phyloP scores from a whole-genome alignment of 2,329 filamentous ascomycete genomes.

The Epichloe bromicola region DNA sequence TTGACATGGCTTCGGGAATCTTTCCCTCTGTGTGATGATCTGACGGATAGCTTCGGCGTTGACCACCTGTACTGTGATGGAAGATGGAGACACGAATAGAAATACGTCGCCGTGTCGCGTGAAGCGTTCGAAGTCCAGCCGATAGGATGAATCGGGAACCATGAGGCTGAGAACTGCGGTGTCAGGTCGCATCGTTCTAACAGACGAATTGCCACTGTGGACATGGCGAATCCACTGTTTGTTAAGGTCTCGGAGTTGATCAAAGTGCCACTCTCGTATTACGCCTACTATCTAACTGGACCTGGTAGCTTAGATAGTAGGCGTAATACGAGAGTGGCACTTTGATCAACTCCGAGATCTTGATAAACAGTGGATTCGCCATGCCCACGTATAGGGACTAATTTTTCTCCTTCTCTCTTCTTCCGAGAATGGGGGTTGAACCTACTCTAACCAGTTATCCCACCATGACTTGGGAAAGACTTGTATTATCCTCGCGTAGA shows the following conservation, averaged over 20 bases:
- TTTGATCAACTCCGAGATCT: too few species aligned
- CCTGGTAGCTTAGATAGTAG: too few species aligned
- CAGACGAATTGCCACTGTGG: too few species aligned
- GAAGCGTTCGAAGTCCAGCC: conserved; percentile 43
- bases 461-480: conserved; percentile 41
- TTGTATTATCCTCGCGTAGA: conserved; percentile 44
- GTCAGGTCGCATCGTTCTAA: not conserved
- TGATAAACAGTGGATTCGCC: too few species aligned
- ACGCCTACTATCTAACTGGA: too few species aligned
- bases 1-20: conserved; percentile 43
- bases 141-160: conserved; percentile 47
- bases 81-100: conserved; percentile 46
- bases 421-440: not conserved
- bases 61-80: conserved; percentile 40
- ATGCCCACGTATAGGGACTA: too few species aligned
- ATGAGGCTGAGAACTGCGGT: conserved; percentile 29
- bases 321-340: too few species aligned
- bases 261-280: too few species aligned
- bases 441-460: conserved; percentile 46
- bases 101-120: conserved; percentile 49
- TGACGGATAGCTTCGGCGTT: conserved; percentile 54
- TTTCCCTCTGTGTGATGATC: conserved; percentile 51
- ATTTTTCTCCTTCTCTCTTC: too few species aligned
- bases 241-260: too few species aligned
- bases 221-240: too few species aligned